phyloP scores from a whole-genome alignment of 129 eudicot genomes.

The Flaveria ramosissima region DNA sequence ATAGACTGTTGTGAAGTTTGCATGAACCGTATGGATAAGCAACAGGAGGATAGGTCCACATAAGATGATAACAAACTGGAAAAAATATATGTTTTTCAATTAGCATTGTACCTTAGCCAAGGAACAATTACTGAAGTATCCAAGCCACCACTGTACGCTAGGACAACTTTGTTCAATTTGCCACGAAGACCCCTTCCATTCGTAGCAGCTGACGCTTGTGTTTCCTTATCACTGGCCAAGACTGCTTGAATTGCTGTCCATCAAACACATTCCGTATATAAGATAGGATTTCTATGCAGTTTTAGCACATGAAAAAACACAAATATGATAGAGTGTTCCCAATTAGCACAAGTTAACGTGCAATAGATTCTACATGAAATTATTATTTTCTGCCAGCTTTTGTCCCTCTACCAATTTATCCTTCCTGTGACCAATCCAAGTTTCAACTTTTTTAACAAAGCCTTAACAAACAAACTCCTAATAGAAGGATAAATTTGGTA shows the following conservation, averaged over 20 bases:
- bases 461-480: background rate
- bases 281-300: no score
- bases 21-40: background rate
- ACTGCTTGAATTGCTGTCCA: conserved; percentile 60
- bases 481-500: background rate
- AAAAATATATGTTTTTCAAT: background rate
- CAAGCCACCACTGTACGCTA: conserved; percentile 94
- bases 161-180: conserved; percentile 86
- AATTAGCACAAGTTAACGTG: conserved; percentile 1
- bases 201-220: conserved; percentile 35
- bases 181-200: conserved; percentile 56
- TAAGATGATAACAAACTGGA: background rate
- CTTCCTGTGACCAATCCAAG: background rate
- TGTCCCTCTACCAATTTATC: background rate
- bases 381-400: background rate
- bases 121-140: conserved; percentile 99
- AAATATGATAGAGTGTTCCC: background rate
- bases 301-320: background rate
- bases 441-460: background rate
- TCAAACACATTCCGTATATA: conserved; percentile 23
- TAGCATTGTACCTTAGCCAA: conserved; percentile 71
- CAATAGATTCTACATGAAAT: background rate
- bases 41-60: background rate
- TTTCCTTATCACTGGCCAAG: conserved; percentile 60
- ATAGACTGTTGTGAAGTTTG: background rate